A percentile compares a stretch with the other conserved stretches of the same genome.
phyloP scores from a whole-genome alignment of 2,329 filamentous ascomycete genomes.

The Ophiosphaerella herpotricha region DNA sequence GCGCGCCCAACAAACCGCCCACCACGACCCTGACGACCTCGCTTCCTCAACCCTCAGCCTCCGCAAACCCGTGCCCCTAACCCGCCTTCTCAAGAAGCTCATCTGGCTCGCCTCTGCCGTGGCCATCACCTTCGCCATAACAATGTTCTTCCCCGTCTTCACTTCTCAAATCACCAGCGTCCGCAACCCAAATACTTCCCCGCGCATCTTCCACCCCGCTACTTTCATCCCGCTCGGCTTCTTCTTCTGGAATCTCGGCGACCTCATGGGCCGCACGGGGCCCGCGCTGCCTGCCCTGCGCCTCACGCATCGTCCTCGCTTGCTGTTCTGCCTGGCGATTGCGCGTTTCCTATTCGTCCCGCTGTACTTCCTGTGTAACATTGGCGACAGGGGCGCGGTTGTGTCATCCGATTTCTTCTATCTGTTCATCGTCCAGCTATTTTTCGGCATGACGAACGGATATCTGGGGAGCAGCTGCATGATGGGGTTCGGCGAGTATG shows the following conservation, averaged over 20 bases:
- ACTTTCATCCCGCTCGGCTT: slow-evolving; percentile 90
- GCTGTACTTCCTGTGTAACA: slow-evolving; percentile 87
- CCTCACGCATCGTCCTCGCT: slow-evolving; percentile 65
- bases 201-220: slow-evolving; percentile 68
- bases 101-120: slow-evolving; percentile 77
- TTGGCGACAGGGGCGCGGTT: slow-evolving; percentile 69
- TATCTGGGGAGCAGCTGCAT: slow-evolving; percentile 87
- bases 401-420: slow-evolving; percentile 88
- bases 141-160: slow-evolving; percentile 96
- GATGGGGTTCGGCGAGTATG: slow-evolving; percentile 85
- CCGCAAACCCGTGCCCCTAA: slow-evolving; percentile 62
- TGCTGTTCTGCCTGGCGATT: slow-evolving; percentile 70
- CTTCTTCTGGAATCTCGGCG: slow-evolving; percentile 91
- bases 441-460: slow-evolving; percentile 85
- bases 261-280: slow-evolving; percentile 74
- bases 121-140: slow-evolving; percentile 78
- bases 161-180: slow-evolving; percentile 61
- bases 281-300: slow-evolving; percentile 63
- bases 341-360: slow-evolving; percentile 74
- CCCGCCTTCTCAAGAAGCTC: slow-evolving; percentile 74
- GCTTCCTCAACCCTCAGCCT: slow-evolving; percentile 17
- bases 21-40: slow-evolving; percentile 24
- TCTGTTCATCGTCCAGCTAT: slow-evolving; percentile 76
- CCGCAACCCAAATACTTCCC: slow-evolving; percentile 49
- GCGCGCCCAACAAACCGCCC: slow-evolving; percentile 21